Base-by-base conservation (phyloP, 495 filamentous ascomycete species). In the Cenococcum geophilum region DNA sequence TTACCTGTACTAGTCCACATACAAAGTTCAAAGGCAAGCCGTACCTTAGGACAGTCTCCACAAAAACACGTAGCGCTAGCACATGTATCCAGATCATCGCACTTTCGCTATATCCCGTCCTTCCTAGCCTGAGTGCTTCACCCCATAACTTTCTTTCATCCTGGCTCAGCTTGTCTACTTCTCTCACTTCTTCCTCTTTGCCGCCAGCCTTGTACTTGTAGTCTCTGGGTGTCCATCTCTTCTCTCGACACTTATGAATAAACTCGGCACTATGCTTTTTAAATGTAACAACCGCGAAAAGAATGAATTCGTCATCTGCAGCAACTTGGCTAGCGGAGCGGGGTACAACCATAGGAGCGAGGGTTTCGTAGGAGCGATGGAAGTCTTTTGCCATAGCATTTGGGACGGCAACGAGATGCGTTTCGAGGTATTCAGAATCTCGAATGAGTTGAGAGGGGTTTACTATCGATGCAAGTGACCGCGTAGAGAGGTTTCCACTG, bases 11-110 rank as follows among this genome's bases (percentile, higher is more conserved):
- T 52, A 97, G 75, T 53, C 83, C 90, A 64, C 84, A 88, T 49
- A 95, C 86, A 77, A 90, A 97, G 67, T 90, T 85, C 66, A 95
- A 72, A 35, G 93, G 93, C 62, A 98, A 71, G 6, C 93, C 93
- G 72, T 97, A 98, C 62, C 93, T 82, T 70, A 97, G 76, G 20
- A 97, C 92, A 11, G 91, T 96, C 80, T 98, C 93, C 20, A 98
- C 93, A 73, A 97, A 98, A 40, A 98, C 91, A 47, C 93, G 79
- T 63, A 98, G 76, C 5, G 92, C 87, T 70, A 97, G 78, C 16
- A 93, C 88, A 73, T 97, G 95, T 11, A 91, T 78, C 92, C 89
- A 95, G 58, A 91, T 86, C 91, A 96, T 96, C 61, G 95, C 90
- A 52, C 84, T 84, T 73, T 98, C 95, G 66, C 91, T 91, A 82